Evolutionary conservation across 202 grass and related monocot species (phyloP), one percentile per base, ranked within the genome.

Genomic region (Digitaria exilis): DNA sequence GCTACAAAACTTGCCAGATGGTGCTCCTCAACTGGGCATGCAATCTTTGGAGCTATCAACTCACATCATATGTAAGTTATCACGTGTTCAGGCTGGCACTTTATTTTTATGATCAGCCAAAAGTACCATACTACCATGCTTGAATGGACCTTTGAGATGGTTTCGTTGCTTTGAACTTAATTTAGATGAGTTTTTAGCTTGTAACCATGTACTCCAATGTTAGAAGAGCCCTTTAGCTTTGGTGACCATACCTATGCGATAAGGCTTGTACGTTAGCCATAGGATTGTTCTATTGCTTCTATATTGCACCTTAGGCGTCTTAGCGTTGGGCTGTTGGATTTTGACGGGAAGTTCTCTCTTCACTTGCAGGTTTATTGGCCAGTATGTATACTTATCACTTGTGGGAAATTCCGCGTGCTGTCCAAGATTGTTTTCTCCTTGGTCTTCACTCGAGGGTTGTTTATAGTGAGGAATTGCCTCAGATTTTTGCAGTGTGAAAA

Each of bases 51-150:
- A 73, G 54, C 29, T 62, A 66, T 78, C 24, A 18, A 41, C 59
- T 67, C n/a, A n/a, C 48, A 42, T 60, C 41, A 61, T 86, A 46
- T 60, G 58, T 68, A 79, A 78, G 73, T 85, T n/a, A 6, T 32
- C 30, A 73, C 25, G 13, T 49, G 69, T 82, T 65, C 17, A 66
- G 62, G 17, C 34, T 73, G 39, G 6, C 1, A 8, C 17, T 29
- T 55, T 24, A 28, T 28, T 73, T 75, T 28, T 76, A 43, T 17
- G 71, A 41, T 41, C 16, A 42, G 21, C 31, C 30, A 4, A 42
- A 41, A 16, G 19, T n/a, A n/a, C n/a, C n/a, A n/a, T n/a, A n/a
- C n/a, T 43, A 21, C 49, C 45, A 37, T 54, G 45, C 46, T 17
- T 41, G 54, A 42, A 80, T 76, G 41, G 21, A 60, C 18, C 18